These are phyloP conservation scores for Serendipita sp. DNA, from an alignment of 768 basidiomycete species.

Conservation along the genomic window DNA sequence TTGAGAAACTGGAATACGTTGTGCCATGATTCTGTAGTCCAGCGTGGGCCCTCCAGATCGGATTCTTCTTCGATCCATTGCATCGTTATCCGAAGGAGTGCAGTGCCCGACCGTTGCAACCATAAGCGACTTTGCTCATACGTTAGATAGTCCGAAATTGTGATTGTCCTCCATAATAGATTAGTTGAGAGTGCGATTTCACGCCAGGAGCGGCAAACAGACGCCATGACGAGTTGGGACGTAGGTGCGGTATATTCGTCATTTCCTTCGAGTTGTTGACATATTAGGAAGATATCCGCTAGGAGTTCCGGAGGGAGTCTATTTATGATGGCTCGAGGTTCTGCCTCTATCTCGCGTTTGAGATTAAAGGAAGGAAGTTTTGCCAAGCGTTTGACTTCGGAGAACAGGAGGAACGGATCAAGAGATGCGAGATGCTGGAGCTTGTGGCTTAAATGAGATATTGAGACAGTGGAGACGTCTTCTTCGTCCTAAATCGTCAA, in stretches of 20 bases:
- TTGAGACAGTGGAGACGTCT: neutral
- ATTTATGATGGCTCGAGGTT: neutral
- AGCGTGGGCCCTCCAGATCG: neutral
- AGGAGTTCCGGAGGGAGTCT: neutral
- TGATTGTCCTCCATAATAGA: neutral
- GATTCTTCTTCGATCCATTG: neutral
- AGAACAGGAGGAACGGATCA: neutral
- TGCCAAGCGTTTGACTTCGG: neutral
- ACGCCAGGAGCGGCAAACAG: neutral
- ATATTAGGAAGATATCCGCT: neutral
- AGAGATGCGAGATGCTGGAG: neutral
- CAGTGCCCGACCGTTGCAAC: neutral
- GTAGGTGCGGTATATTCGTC: neutral
- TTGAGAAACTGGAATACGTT: neutral
- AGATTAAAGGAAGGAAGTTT: neutral
- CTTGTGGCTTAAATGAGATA: neutral
- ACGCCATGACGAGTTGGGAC: neutral
- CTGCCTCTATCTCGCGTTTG: neutral
- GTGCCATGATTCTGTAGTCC: neutral
- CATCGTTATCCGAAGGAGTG: neutral
- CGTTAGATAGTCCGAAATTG: neutral
- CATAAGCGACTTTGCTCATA: neutral
- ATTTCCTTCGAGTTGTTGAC: neutral
- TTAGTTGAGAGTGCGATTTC: neutral
- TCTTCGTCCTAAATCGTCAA: neutral